A percentile compares a stretch with the other conserved stretches of the same genome.
phyloP scores from a whole-genome alignment of 345 rosid genomes.

The Excoecaria agallocha region DNA sequence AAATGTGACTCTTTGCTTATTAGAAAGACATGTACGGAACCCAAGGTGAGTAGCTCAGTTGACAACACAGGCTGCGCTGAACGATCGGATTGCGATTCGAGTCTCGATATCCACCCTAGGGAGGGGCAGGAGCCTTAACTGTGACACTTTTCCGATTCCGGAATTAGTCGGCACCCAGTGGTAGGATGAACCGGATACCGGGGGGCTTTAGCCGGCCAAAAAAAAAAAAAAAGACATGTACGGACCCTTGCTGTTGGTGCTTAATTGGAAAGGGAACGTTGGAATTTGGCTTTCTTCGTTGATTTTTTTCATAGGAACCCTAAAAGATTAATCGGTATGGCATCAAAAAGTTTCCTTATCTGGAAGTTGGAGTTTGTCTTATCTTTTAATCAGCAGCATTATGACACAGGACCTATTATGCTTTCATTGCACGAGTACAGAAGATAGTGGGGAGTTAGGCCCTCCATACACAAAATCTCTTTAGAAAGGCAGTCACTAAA shows the following conservation, averaged over 20 bases:
- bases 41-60: too few relatives aligned
- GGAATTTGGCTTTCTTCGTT: slow-evolving; percentile 14
- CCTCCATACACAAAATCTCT: slow-evolving; percentile 18
- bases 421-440: slow-evolving; percentile 31
- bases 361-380: slow-evolving; percentile 26
- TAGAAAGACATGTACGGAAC: too few relatives aligned
- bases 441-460: slow-evolving; percentile 37
- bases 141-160: too few relatives aligned
- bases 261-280: slow-evolving; percentile 7
- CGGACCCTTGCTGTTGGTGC: background rate
- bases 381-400: slow-evolving; percentile 38
- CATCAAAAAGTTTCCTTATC: slow-evolving; percentile 28
- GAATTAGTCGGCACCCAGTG: too few relatives aligned
- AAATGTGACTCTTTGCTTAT: slow-evolving; percentile 1
- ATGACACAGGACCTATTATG: slow-evolving; percentile 32
- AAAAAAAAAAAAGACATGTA: too few relatives aligned
- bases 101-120: too few relatives aligned
- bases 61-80: too few relatives aligned
- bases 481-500: slow-evolving; percentile 20
- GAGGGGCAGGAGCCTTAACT: too few relatives aligned
- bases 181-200: too few relatives aligned
- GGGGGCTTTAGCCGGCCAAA: too few relatives aligned
- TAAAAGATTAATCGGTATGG: background rate
- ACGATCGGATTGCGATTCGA: too few relatives aligned
- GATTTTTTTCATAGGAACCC: slow-evolving; percentile 3